A percentile compares a stretch with the other conserved stretches of the same genome.
phyloP scores from a whole-genome alignment of 2,329 filamentous ascomycete genomes.

The Aspergillus persii region DNA sequence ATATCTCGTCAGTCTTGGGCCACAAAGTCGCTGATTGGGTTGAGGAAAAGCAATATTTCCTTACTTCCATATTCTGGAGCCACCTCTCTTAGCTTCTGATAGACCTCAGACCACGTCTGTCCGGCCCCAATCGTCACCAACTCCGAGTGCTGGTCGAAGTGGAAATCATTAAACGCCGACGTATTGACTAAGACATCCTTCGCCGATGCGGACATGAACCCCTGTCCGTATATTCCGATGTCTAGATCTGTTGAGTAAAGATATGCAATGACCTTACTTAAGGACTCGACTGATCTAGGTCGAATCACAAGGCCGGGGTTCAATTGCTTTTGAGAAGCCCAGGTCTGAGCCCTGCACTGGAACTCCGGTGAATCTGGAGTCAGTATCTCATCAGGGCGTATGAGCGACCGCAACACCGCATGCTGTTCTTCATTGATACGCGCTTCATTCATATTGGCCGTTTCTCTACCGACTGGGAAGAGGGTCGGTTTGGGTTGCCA shows the following conservation, averaged over 20 bases:
- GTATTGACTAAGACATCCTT: conserved; percentile 39
- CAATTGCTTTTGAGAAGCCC: conserved; percentile 34
- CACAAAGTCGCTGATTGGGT: neutral
- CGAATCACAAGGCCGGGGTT: conserved; percentile 35
- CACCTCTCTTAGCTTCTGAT: conserved; percentile 32
- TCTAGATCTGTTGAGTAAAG: conserved; percentile 35
- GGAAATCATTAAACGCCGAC: conserved; percentile 37
- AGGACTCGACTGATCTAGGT: conserved; percentile 27
- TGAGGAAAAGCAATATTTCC: neutral
- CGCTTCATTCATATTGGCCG: neutral
- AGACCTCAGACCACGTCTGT: conserved; percentile 38
- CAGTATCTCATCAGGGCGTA: conserved; percentile 24
- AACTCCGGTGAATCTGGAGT: conserved; percentile 20
- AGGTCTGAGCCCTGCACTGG: conserved; percentile 23
- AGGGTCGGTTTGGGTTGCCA: neutral
- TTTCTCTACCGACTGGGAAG: neutral
- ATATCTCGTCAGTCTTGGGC: neutral
- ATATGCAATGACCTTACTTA: conserved; percentile 32
- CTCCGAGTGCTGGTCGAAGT: conserved; percentile 31
- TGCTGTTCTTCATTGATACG: neutral
- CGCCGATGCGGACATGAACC: conserved; percentile 37
- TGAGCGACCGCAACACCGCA: neutral
- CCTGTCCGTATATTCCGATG: conserved; percentile 38
- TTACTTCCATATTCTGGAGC: conserved; percentile 35
- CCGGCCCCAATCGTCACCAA: conserved; percentile 37